Base-by-base conservation (phyloP, 352 stramenopile genomes). In the Phytopythium sindhum region DNA sequence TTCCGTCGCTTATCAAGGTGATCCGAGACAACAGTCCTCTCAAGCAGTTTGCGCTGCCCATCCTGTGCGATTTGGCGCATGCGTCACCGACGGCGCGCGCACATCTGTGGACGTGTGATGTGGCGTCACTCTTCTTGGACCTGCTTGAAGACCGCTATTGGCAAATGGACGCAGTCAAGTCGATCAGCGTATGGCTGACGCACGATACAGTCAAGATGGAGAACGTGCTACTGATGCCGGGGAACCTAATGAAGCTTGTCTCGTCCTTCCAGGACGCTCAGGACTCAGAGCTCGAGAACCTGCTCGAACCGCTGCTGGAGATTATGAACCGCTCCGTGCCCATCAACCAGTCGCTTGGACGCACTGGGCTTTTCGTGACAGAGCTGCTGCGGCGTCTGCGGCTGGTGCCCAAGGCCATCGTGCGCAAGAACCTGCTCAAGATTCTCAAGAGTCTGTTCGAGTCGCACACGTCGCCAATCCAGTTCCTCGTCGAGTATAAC, bases 381-480 rank as follows among this genome's bases (percentile, higher is more conserved):
- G 88, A 97, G 64, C 78, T 97, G 47, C 74, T 97, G 21, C 81
- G 70, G 31, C 85, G 90, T 0, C 61, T 98, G 41, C 82, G 78
- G 7, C 80, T 90, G 14, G 78, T 89, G 33, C 80, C 85, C 4
- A 97, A 97, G 68, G 90, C 89, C 1, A 91, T 97, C 39, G 89
- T 97, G 42, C 83, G 89, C 50, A 97, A 96, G 61, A 96, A 96
- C 59, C 66, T 98, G 57, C 84, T 98, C 57, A 95, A 95, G 67
- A 97, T 98, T 75, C 86, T 98, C 59, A 95, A 97, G 66, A 81
- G 76, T 47, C 77, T 98, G 2, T 96, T 97, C 58, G 87, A 96
- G 62, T 85, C 83, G 26, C 90, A 97, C 64, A 86, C 88, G 17
- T 84, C 87, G 29, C 90, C 88, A 1, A 78, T 77, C 54, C 82